These are phyloP conservation scores for Talaromyces islandicus DNA, from an alignment of 2,329 filamentous ascomycete genomes.

Conservation along the genomic window DNA sequence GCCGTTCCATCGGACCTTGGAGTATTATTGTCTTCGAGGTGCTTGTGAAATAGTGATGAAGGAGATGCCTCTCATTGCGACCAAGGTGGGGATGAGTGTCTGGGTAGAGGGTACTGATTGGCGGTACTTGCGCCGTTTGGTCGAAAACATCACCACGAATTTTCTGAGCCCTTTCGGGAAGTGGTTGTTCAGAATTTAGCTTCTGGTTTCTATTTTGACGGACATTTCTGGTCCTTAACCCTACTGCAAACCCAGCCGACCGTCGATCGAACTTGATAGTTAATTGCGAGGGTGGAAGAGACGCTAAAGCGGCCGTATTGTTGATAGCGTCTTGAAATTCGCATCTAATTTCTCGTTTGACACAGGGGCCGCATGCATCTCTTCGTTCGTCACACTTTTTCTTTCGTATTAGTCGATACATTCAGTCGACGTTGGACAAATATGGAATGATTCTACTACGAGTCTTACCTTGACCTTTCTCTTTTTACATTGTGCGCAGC, in stretches of 20 bases:
- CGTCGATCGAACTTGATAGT: background rate
- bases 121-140: background rate
- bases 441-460: background rate
- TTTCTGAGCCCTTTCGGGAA: background rate
- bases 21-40: background rate
- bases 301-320: background rate
- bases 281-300: background rate
- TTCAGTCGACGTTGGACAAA: background rate
- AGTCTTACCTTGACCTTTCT: constrained; percentile 13
- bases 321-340: background rate
- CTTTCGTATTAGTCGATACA: background rate
- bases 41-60: background rate
- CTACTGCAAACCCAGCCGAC: background rate
- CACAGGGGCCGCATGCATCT: background rate
- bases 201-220: background rate
- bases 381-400: background rate
- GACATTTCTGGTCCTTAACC: background rate
- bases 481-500: background rate
- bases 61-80: background rate
- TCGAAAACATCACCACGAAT: background rate
- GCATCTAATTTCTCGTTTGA: background rate
- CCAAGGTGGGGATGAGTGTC: background rate
- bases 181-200: background rate
- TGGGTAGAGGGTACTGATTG: background rate
- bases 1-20: background rate